Evolutionary conservation across 1,284 basidiomycete species (phyloP).

Genomic region (Irpex sp.): DNA sequence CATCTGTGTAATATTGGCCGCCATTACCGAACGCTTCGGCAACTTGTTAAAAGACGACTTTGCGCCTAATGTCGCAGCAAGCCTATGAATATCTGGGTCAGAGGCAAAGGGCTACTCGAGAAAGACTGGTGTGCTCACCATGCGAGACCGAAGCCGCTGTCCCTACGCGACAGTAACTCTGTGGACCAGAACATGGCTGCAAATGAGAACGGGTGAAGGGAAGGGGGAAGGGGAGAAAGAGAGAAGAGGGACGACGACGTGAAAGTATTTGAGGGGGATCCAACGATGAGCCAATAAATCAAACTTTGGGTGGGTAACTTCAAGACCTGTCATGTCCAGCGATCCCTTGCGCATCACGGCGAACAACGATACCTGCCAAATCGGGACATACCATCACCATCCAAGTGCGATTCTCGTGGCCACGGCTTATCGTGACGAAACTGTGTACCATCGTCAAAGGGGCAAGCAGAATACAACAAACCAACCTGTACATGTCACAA

Average conservation of each 20-base stretch:
- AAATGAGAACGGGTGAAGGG: not conserved
- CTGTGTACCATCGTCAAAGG: not conserved
- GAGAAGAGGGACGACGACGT: conserved; percentile 1
- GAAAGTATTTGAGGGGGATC: not conserved
- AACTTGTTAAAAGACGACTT: conserved; percentile 78
- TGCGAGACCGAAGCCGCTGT: conserved; percentile 75
- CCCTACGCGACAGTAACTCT: conserved; percentile 65
- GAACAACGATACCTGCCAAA: conserved; percentile 10
- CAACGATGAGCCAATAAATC: not conserved
- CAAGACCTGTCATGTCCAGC: not conserved
- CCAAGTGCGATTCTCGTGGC: too few species aligned
- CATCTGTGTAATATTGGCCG: conserved; percentile 73
- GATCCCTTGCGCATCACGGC: not conserved
- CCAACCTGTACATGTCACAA: not conserved
- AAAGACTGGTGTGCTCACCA: conserved; percentile 41
- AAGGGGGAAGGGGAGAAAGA: too few species aligned
- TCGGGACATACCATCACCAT: not conserved
- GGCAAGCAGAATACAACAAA: not conserved
- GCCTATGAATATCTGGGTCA: conserved; percentile 43
- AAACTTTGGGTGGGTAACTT: not conserved
- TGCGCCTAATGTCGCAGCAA: conserved; percentile 82
- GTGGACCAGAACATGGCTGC: conserved; percentile 67
- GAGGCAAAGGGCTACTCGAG: not conserved
- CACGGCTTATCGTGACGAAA: not conserved
- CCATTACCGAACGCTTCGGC: conserved; percentile 72